phyloP scores from a whole-genome alignment of 345 rosid species.

The Geranium rotundifolium region DNA sequence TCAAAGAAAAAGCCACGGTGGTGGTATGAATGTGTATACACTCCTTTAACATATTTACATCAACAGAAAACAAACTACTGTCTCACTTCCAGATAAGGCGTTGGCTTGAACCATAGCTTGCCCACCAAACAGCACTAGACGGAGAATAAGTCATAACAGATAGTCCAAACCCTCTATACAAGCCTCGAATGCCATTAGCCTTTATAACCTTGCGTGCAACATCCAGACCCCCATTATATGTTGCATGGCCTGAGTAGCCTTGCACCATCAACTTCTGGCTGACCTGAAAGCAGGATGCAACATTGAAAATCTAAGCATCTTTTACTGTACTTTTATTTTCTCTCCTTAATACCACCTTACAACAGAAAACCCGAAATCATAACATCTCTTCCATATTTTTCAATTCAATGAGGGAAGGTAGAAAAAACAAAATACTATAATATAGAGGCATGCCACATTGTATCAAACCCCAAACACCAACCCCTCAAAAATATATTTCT shows the following conservation, averaged over 20 bases:
- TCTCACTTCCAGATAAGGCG: slow-evolving; percentile 87
- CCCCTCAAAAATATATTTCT: not conserved
- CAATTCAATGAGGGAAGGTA: not conserved
- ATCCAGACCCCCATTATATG: slow-evolving; percentile 81
- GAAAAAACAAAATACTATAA: not conserved
- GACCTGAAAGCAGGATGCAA: slow-evolving; percentile 34
- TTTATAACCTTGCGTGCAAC: slow-evolving; percentile 72
- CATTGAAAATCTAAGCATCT: slow-evolving; percentile 1
- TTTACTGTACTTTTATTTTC: not conserved
- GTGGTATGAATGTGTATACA: not conserved
- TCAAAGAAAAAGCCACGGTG: not conserved
- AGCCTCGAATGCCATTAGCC: slow-evolving; percentile 72
- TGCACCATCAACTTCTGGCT: slow-evolving; percentile 99
- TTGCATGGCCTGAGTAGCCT: slow-evolving; percentile 89
- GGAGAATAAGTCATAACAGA: slow-evolving; percentile 94
- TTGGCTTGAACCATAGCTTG: slow-evolving; percentile 93
- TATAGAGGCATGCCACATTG: not conserved
- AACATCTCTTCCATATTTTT: not conserved
- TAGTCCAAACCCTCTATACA: slow-evolving; percentile 90
- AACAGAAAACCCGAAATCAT: too few species aligned
- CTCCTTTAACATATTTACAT: not conserved
- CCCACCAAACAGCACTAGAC: slow-evolving; percentile 99
- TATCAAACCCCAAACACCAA: not conserved
- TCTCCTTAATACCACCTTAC: not conserved
- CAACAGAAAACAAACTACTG: slow-evolving; percentile 3